A percentile compares a stretch with the other conserved stretches of the same genome.
These are phyloP conservation scores for Lasiodiplodia gonubiensis DNA, from an alignment of 2,329 filamentous ascomycete species.

Conservation along the genomic window DNA sequence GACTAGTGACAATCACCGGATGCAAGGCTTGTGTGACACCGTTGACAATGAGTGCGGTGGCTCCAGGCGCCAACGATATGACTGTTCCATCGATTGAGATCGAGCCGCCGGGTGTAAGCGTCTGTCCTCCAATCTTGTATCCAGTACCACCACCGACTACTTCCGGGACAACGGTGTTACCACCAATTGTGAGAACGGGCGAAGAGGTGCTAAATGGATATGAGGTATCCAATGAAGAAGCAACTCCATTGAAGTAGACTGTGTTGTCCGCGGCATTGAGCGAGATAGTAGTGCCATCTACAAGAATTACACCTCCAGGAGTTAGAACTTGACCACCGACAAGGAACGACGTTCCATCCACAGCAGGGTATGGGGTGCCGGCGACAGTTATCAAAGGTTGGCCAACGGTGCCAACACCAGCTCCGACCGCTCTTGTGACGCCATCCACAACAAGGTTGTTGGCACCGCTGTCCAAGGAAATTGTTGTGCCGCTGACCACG, in stretches of 20 bases:
- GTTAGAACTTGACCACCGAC: constrained; percentile 37
- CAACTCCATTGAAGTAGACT: constrained; percentile 30
- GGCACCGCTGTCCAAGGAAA: constrained; percentile 34
- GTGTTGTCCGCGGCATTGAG: constrained; percentile 29
- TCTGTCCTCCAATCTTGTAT: constrained; percentile 30
- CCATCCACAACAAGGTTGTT: constrained; percentile 38
- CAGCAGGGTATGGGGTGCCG: constrained; percentile 26
- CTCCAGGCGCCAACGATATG: constrained; percentile 35
- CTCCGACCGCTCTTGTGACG: constrained; percentile 30
- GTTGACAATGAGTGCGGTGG: constrained; percentile 41
- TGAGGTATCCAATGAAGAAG: constrained; percentile 15
- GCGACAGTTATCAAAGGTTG: constrained; percentile 31
- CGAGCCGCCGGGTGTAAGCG: constrained; percentile 35
- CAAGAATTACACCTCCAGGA: constrained; percentile 35
- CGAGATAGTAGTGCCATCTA: constrained; percentile 30
- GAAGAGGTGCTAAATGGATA: constrained; percentile 31
- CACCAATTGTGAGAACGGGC: constrained; percentile 34
- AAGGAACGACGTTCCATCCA: constrained; percentile 26
- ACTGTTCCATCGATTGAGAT: constrained; percentile 34
- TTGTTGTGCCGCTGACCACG: constrained; percentile 34
- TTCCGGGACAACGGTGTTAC: constrained; percentile 14
- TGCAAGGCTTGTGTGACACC: constrained; percentile 34
- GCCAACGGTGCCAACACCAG: background rate
- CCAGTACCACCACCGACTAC: background rate
- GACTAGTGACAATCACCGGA: constrained; percentile 35